Base-by-base conservation (phyloP, 345 rosid genomes). In the Capsella bursapastoris region DNA sequence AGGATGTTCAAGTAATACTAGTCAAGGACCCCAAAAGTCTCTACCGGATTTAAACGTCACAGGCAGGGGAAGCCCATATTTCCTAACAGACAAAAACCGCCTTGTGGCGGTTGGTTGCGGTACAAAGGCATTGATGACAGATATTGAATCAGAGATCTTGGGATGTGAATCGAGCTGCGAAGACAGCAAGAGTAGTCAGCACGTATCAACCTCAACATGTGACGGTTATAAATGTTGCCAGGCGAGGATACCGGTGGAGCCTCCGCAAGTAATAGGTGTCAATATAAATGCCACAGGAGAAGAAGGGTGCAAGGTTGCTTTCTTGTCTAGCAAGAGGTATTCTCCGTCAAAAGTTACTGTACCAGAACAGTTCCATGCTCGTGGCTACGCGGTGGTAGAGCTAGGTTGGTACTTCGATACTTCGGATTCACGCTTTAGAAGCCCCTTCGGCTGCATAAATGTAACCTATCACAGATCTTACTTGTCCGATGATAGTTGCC, bases 201-300 rank as follows among this genome's bases (percentile, higher is more conserved):
- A 58, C 16, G 56, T 77, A 2, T 68, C 57, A 7, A 53, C 43
- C 40, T 22, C 14, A 8, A 16, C 62, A 0, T 83, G 84, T 51
- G 10, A 60, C 14, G 84, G 84, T 4, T 62, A 78, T 27, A 81
- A 84, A 4, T 85, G 86, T 31, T 83, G 89, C 56, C 80, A 85
- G 31, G 62, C 72, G 0, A 1, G 76, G 1, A 71, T 82, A 50
- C 79, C 82, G 28, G 22, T 31, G 61, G 41, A 57, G 12, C 29
- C 8, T 58, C 82, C 59, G 0, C 62, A 52, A 13, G 53, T 31
- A 5, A 3, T 64, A 18, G 28, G 70, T 64, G 64, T 64, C 12
- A 55, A 38, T 1, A n/a, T 57, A 34, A 59, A 71, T 35, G 31
- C 2, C 43, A 13, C 47, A 10, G 11, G 28, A 50, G 48, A 8